Conservation (phyloP, 441 rosid species). For the Biscutella laevigata region DNA sequence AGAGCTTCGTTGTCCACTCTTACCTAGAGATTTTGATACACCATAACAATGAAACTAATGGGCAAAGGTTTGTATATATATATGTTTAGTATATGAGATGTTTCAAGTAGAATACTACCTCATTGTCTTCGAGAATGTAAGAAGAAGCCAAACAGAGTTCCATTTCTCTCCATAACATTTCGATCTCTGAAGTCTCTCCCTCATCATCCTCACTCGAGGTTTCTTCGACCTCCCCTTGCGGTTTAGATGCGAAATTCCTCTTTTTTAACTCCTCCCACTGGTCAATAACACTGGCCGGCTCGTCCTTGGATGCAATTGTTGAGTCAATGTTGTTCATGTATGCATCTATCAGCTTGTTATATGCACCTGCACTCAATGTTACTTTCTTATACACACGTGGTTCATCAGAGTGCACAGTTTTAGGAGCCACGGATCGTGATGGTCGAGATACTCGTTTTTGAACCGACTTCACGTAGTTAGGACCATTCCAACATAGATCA, state of each 20-base stretch:
- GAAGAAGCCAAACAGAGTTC: slow-evolving; percentile 63
- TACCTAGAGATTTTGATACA: slow-evolving; percentile 38
- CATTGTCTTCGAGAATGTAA: slow-evolving; percentile 64
- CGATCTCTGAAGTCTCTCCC: slow-evolving; percentile 55
- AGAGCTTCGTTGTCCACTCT: slow-evolving; percentile 32
- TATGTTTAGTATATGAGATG: not conserved
- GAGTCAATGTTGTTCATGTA: slow-evolving; percentile 73
- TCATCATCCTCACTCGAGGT: slow-evolving; percentile 38
- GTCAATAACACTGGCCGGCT: slow-evolving; percentile 39
- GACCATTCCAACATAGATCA: slow-evolving; percentile 37
- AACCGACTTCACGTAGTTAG: slow-evolving; percentile 20
- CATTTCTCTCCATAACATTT: slow-evolving; percentile 90
- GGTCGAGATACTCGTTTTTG: slow-evolving; percentile 27
- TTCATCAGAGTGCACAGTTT: slow-evolving; percentile 25
- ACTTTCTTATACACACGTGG: slow-evolving; percentile 29
- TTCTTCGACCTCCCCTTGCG: slow-evolving; percentile 22
- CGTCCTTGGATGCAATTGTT: slow-evolving; percentile 41
- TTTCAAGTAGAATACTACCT: slow-evolving; percentile 33
- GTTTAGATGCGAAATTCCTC: slow-evolving; percentile 18
- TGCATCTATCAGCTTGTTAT: slow-evolving; percentile 58
- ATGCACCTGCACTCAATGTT: slow-evolving; percentile 67
- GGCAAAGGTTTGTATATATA: not conserved
- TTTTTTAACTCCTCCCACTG: slow-evolving; percentile 68
- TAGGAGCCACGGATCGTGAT: slow-evolving; percentile 20
- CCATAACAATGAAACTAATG: not conserved